phyloP scores from a whole-genome alignment of 768 basidiomycete genomes.

The Zangia roseola region DNA sequence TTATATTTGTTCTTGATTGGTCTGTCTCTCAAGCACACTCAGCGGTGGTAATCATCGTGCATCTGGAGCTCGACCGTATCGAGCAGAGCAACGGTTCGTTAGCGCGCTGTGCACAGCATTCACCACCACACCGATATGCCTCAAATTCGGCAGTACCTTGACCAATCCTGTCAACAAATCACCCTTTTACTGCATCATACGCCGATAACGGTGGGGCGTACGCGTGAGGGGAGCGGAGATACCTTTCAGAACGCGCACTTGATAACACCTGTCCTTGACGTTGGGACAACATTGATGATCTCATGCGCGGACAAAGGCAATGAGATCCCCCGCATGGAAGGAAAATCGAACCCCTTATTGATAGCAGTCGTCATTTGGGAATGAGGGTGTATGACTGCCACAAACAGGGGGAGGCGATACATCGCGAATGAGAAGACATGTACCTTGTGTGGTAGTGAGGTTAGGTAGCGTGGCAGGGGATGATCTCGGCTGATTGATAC shows the following conservation, averaged over 20 bases:
- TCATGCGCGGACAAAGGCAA: conserved; percentile 5
- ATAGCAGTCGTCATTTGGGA: conserved; percentile 1
- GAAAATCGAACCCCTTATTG: conserved; percentile 11
- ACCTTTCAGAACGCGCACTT: conserved; percentile 7
- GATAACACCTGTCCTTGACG: conserved; percentile 3
- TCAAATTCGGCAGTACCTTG: conserved; percentile 9
- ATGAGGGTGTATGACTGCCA: conserved; percentile 3
- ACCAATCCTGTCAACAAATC: conserved; percentile 3
- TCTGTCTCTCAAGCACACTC: background rate
- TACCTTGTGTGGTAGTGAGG: conserved; percentile 10
- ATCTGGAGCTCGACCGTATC: conserved; percentile 1
- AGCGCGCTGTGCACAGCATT: background rate
- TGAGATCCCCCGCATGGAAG: conserved; percentile 4
- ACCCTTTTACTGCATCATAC: background rate
- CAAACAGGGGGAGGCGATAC: background rate
- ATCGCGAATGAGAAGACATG: no score
- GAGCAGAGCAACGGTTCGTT: background rate
- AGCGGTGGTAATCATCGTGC: background rate
- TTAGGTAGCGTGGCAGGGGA: conserved; percentile 4
- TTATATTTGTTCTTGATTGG: no score
- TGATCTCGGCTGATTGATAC: background rate
- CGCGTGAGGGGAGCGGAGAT: background rate
- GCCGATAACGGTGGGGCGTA: conserved; percentile 5
- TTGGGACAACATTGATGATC: conserved; percentile 12
- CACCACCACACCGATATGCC: background rate